phyloP scores from a whole-genome alignment of 2,329 filamentous ascomycete species.

The Penicillium occitanis region DNA sequence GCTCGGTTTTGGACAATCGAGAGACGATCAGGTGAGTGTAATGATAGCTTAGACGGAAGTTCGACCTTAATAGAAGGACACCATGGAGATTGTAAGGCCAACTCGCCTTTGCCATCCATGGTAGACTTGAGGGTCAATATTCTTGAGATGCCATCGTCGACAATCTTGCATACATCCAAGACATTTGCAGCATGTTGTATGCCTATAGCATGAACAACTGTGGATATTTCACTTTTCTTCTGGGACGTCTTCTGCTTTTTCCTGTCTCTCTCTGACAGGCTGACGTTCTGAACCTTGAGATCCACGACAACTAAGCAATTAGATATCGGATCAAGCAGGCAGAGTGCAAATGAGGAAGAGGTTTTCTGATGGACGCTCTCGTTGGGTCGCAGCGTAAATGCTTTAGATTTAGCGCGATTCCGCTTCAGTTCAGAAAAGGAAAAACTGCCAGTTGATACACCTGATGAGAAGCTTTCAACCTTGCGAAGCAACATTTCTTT shows the following conservation, averaged over 20 bases:
- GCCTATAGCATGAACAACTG: conserved; percentile 41
- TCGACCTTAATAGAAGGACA: conserved; percentile 66
- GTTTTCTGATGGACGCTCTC: conserved; percentile 35
- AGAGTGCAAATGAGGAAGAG: conserved; percentile 50
- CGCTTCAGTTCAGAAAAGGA: conserved; percentile 29
- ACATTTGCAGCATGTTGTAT: conserved; percentile 65
- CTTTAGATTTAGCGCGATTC: conserved; percentile 39
- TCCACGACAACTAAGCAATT: conserved; percentile 67
- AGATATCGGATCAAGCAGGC: conserved; percentile 68
- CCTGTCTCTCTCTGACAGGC: conserved; percentile 30
- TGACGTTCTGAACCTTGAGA: conserved; percentile 55
- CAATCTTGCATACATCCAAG: conserved; percentile 69
- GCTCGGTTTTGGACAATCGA: conserved; percentile 51
- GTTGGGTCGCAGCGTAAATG: conserved; percentile 63
- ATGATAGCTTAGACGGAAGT: conserved; percentile 58
- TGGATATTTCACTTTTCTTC: conserved; percentile 27
- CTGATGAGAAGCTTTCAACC: conserved; percentile 67
- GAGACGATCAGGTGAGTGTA: conserved; percentile 61
- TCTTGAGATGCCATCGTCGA: conserved; percentile 65
- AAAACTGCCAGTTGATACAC: conserved; percentile 34
- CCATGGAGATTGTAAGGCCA: conserved; percentile 76
- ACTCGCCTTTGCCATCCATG: conserved; percentile 61
- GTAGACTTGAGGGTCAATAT: conserved; percentile 70
- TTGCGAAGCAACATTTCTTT: conserved; percentile 72
- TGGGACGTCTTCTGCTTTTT: conserved; percentile 29